Evolutionary conservation across 2,329 filamentous ascomycete genomes (phyloP), one percentile per base, ranked within the genome.

Genomic region (Pseudopyricularia cyperi): DNA sequence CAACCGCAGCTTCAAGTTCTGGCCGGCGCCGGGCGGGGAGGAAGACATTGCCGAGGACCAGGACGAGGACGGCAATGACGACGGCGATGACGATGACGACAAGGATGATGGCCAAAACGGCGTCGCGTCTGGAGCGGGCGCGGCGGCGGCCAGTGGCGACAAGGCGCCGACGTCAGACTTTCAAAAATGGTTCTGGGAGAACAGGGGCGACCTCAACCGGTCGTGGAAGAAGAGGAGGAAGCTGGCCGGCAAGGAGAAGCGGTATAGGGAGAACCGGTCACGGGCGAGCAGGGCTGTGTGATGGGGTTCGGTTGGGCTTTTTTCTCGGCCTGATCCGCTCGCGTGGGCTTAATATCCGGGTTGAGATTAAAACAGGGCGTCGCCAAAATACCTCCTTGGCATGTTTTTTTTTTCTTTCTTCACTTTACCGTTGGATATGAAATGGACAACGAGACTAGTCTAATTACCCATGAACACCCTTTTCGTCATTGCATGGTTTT

Each of bases 151-250:
- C 22, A 35, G 52, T 32, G 52, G 46, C 5, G 52, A 51, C 17
- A 37, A 26, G 9, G 28, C 51, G 15, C 52, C 49, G 22, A 69
- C 64, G 4, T 74, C 67, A 46, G 77, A 83, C 55, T 84, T 84
- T 58, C 77, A 82, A 61, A 75, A 78, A 52, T 83, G 78, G 73
- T 86, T 86, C 65, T 85, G 80, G 74, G 77, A 83, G 58, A 77
- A 83, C 56, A 69, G 82, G 15, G 75, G 82, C 1, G 77, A 85
- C 37, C 68, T 83, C 51, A 85, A 83, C 61, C 68, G 76, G 51
- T 77, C 79, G 14, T 86, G 82, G 82, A 83, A 82, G 69, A 76
- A 72, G 62, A 70, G 82, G 52, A 72, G 78, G 57, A 83, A 83
- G 69, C 67, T 73, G 55, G 80, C 71, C 4, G 71, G 74, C 32